Percentiles rank a stretch among this genome's conserved stretches.
These are phyloP conservation scores for Amanita exitialis DNA, from an alignment of 768 basidiomycete genomes.

Conservation along the genomic window DNA sequence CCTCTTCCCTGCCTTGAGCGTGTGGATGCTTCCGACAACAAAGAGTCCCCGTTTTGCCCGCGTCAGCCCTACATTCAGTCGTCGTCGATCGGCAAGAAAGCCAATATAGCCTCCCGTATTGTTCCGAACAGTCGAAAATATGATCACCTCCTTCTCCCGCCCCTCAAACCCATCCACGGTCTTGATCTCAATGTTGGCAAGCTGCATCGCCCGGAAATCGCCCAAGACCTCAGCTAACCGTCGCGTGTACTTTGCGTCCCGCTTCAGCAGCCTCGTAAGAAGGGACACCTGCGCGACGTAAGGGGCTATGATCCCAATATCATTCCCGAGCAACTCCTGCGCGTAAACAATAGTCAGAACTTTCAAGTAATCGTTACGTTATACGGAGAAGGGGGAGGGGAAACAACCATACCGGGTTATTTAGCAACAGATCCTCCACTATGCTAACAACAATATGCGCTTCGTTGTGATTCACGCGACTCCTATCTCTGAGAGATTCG, in stretches of 20 bases:
- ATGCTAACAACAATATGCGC: slow-evolving; percentile 69
- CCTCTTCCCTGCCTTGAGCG: slow-evolving; percentile 40
- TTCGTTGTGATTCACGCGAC: slow-evolving; percentile 71
- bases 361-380: background rate
- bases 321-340: slow-evolving; percentile 52
- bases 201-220: slow-evolving; percentile 50
- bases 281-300: slow-evolving; percentile 82
- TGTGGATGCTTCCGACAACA: slow-evolving; percentile 64
- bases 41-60: slow-evolving; percentile 81
- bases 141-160: slow-evolving; percentile 84
- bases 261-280: slow-evolving; percentile 55
- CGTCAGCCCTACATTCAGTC: slow-evolving; percentile 88
- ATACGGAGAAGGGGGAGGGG: too few relatives aligned
- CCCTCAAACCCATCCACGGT: slow-evolving; percentile 96
- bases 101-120: slow-evolving; percentile 74
- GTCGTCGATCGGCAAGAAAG: slow-evolving; percentile 76
- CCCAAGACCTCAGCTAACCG: slow-evolving; percentile 59
- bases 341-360: too few relatives aligned
- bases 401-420: slow-evolving; percentile 55
- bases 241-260: slow-evolving; percentile 36
- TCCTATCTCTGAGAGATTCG: slow-evolving; percentile 61
- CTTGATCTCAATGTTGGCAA: slow-evolving; percentile 69
- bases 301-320: slow-evolving; percentile 91
- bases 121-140: slow-evolving; percentile 87
- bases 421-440: slow-evolving; percentile 70